Evolutionary conservation across 2,329 filamentous ascomycete genomes (phyloP), one percentile per base, ranked within the genome.

Genomic region (Fusarium verrucosum): DNA sequence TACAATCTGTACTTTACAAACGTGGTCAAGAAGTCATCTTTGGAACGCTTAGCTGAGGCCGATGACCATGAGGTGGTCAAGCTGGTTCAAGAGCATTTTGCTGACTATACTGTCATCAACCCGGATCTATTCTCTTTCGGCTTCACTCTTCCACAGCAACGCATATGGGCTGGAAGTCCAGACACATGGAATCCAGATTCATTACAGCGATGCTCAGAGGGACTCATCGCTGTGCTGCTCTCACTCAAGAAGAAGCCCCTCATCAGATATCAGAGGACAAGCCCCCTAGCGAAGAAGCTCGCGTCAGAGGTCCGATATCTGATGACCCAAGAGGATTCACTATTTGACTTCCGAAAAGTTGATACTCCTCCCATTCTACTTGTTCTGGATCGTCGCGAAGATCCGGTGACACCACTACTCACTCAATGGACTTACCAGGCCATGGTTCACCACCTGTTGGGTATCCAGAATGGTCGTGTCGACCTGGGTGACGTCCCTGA

Each of bases 341-440:
- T 99, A 10, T 99, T 99, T 77, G 94, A 98, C 76, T 99, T 99
- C 76, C 87, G 94, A 65, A 94, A 92, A 76, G 90, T 94, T 49
- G 95, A 99, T 76, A 99, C 95, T 1, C 92, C 94, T 10, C 95
- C 96, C 0, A 94, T 99, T 69, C 82, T 99, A 14, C 83, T 99
- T 30, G 87, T 99, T 50, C 80, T 99, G 26, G 95, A 99, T 77
- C 88, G 95, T 37, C 87, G 95, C 75, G 94, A 97, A 74, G 95
- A 99, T 72, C 94, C 95, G 0, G 91, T 98, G 46, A 99, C 95
- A 5, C 95, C 95, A 0, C 81, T 99, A 11, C 84, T 99, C 44
- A 97, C 93, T 4, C 95, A 99, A 75, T 99, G 95, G 95, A 99
- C 95, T 23, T 99, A 99, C 73, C 95, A 99, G 78, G 95, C 95